Base-by-base conservation (phyloP, 1,284 basidiomycete species). In the Takashimella tepidaria region DNA sequence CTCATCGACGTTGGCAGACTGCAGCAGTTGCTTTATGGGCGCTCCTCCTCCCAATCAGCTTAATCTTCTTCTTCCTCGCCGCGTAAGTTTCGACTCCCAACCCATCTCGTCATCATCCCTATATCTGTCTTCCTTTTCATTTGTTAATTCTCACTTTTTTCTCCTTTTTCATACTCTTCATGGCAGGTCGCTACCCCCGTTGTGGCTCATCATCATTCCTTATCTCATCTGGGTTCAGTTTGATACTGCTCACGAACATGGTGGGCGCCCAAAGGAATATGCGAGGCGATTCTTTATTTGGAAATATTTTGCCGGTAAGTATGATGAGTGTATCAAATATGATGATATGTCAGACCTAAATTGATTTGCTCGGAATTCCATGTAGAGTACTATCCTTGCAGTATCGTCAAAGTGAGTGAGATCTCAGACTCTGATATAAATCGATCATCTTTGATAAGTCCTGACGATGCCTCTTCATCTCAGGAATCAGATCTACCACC, bases 21-120 rank as follows among this genome's bases (percentile, higher is more conserved):
- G 79, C 89, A 51, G 86, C 83, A 0, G 93, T 98, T 41, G 87
- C 92, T 11, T 66, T 86, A 49, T 97, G 90, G 91, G 88, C 88
- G 13, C 81, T 87, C 11, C 78, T 86, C 66, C 84, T 97, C 49
- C 83, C 89, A 2, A 79, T 88, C 57, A 82, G 81, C 48, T 72
- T 85, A 13, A 82, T 83, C 60, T 46, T 84, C 44, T 97, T 91
- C 77, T 80, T 95, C 49, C 72, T 88, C 20, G 78, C 90, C 37
- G 86, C 89, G 90, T 95, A 66, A 68, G 87, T 77, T 20, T n/a
- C n/a, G n/a, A n/a, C 47, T 54, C 50, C 24, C 45, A 31, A 23
- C n/a, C 31, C 31, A 37, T 37, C 31, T 37, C 31, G 31, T 16
- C 16, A 37, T 16, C 8, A 37, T 8, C 16, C 43, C 31, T 37